Evolutionary conservation across 2,329 filamentous ascomycete species (phyloP).

Genomic region (Ampelomyces quisqualis): DNA sequence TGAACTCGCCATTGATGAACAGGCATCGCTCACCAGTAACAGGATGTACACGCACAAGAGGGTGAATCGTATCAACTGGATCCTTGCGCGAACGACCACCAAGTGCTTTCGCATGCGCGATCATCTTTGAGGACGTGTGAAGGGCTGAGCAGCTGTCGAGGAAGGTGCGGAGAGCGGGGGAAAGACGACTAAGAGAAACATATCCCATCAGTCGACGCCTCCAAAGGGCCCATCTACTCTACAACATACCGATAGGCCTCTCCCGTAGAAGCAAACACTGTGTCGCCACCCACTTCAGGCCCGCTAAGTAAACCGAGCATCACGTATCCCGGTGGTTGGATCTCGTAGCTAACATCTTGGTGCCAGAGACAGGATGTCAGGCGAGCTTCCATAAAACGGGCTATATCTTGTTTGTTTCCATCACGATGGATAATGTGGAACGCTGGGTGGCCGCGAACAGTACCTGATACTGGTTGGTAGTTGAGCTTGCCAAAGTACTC

Average conservation of each 20-base stretch:
- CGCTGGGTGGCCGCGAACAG: background rate
- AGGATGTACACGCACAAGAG: background rate
- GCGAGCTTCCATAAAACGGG: background rate
- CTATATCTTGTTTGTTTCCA: background rate
- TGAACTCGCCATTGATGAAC: conserved; percentile 1
- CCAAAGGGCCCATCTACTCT: background rate
- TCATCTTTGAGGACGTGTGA: background rate
- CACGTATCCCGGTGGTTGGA: background rate
- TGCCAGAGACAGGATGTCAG: conserved; percentile 1
- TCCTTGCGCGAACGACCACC: background rate
- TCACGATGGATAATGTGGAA: background rate
- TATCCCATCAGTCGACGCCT: background rate
- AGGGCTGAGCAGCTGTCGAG: background rate
- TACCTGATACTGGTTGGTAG: background rate
- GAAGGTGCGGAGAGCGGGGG: background rate
- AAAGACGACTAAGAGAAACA: background rate
- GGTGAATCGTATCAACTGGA: background rate
- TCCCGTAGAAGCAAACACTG: background rate
- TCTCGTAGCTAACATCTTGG: background rate
- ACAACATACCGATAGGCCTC: background rate
- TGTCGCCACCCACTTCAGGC: background rate
- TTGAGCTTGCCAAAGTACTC: conserved; percentile 1
- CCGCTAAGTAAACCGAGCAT: background rate
- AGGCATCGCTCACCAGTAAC: background rate
- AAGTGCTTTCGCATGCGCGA: background rate